These are phyloP conservation scores for Phyllachora maydis DNA, from an alignment of 2,329 filamentous ascomycete genomes.

Conservation along the genomic window DNA sequence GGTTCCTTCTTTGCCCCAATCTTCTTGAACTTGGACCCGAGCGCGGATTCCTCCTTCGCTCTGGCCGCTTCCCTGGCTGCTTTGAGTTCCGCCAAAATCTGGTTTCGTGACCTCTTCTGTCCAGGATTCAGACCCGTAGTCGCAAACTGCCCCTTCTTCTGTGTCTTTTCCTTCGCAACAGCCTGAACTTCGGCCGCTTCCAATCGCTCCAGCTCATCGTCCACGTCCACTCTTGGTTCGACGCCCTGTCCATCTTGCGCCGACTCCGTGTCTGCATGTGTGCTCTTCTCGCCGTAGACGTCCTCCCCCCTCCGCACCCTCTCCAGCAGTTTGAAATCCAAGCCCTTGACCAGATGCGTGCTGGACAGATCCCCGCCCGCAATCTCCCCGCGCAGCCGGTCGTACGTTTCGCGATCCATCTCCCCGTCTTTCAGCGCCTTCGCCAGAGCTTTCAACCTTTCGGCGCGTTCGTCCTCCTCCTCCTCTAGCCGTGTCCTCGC, in stretches of 20 bases:
- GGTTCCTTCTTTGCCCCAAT: constrained; percentile 33
- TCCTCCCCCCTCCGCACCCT: constrained; percentile 49
- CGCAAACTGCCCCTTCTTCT: constrained; percentile 41
- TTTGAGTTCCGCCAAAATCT: constrained; percentile 47
- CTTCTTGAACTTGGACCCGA: constrained; percentile 43
- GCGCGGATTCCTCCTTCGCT: constrained; percentile 23
- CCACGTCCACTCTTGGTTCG: constrained; percentile 25
- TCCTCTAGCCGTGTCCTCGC: constrained; percentile 38
- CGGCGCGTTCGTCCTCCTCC: constrained; percentile 30
- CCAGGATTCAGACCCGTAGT: constrained; percentile 28
- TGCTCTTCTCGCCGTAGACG: constrained; percentile 23
- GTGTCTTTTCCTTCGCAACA: constrained; percentile 25
- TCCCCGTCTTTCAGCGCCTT: constrained; percentile 65
- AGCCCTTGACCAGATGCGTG: constrained; percentile 78
- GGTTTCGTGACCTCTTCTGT: constrained; percentile 41
- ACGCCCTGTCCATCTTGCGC: constrained; percentile 6
- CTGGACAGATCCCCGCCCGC: constrained; percentile 61
- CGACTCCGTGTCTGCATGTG: constrained; percentile 10
- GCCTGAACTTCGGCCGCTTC: constrained; percentile 32
- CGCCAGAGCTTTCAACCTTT: constrained; percentile 58
- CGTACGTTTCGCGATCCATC: constrained; percentile 63
- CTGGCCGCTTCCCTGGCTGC: constrained; percentile 39
- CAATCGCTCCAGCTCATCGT: constrained; percentile 44
- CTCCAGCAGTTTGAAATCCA: constrained; percentile 68
- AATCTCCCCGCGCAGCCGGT: constrained; percentile 54